Evolutionary conservation across 1,284 basidiomycete genomes (phyloP).

Genomic region (Porogramme epimiltina): DNA sequence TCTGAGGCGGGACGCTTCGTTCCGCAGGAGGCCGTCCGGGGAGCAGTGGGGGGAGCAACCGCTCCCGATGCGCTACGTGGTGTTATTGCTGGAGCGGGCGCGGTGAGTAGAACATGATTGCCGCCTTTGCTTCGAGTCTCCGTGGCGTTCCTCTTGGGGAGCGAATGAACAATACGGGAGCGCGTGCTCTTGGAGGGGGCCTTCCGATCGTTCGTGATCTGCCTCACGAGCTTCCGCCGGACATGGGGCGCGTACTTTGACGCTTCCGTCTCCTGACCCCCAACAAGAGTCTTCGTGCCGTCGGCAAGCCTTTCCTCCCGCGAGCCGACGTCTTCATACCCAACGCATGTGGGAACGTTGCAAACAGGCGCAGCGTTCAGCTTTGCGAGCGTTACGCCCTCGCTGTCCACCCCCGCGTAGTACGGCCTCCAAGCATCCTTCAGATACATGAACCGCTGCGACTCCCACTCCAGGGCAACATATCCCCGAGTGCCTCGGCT

Average conservation of each 20-base stretch:
- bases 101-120: no score
- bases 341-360: slow-evolving; percentile 3
- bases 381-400: background rate
- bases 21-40: no score
- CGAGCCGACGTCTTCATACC: slow-evolving; percentile 2
- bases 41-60: no score
- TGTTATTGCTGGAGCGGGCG: no score
- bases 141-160: no score
- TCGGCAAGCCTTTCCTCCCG: background rate
- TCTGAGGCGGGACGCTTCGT: no score
- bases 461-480: background rate
- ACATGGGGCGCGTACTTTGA: background rate
- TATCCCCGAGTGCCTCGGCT: background rate
- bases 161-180: no score
- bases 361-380: background rate
- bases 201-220: no score
- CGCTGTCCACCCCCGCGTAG: slow-evolving; percentile 2
- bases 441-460: background rate
- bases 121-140: no score
- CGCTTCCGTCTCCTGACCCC: background rate
- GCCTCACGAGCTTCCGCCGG: background rate
- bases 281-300: background rate
- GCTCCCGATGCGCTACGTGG: no score
- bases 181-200: no score
- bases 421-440: slow-evolving; percentile 16